Conservation (phyloP, 257 asterid genomes). For the Solanum chmielewskii region DNA sequence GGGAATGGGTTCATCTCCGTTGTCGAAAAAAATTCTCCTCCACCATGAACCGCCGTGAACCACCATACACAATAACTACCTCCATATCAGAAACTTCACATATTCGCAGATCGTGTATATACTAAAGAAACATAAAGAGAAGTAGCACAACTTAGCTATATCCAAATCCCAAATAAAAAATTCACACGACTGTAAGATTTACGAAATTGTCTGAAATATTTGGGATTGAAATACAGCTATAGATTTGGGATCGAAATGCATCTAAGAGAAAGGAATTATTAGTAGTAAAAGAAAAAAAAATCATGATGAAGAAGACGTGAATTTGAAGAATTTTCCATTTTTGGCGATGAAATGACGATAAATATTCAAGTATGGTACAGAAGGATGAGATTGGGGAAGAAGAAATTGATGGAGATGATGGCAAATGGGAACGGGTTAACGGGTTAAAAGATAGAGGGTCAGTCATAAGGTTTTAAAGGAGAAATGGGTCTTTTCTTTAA, state of each 20-base stretch:
- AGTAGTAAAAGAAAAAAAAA: neutral
- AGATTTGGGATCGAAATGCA: neutral
- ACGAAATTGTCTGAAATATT: neutral
- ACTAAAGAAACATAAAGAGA: neutral
- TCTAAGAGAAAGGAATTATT: neutral
- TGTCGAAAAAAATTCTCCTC: neutral
- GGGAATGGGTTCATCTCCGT: too few relatives aligned
- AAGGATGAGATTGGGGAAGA: conserved; percentile 3
- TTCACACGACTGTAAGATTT: neutral
- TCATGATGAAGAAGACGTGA: neutral
- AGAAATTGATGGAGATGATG: too few relatives aligned
- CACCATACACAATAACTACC: neutral
- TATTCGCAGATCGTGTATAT: neutral
- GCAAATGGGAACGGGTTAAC: too few relatives aligned
- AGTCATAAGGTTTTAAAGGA: too few relatives aligned
- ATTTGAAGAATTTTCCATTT: conserved; percentile 6
- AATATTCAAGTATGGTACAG: neutral
- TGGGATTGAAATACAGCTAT: neutral
- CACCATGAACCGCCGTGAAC: neutral
- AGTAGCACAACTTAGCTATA: conserved; percentile 1
- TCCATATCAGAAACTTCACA: neutral
- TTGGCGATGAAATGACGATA: neutral
- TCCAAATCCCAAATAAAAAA: too few relatives aligned
- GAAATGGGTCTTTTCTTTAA: too few relatives aligned
- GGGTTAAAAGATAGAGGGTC: too few relatives aligned